Evolutionary conservation across 768 basidiomycete species (phyloP).

Genomic region (Podaxis sp.): DNA sequence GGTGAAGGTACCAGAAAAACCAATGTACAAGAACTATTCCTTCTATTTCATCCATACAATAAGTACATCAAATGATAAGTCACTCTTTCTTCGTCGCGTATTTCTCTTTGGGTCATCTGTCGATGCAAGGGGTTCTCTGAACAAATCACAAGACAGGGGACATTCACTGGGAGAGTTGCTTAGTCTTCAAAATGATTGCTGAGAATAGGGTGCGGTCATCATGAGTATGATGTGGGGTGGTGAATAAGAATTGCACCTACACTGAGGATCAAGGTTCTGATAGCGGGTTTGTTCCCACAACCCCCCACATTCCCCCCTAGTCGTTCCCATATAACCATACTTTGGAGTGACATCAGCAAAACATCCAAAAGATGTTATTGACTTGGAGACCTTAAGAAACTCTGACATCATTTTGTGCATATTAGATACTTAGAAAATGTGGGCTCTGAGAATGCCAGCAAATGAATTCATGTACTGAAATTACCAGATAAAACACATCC

Average conservation of each 20-base stretch:
- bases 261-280: conserved; percentile 78
- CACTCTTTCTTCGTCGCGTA: not conserved
- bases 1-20: not conserved
- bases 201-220: conserved; percentile 20
- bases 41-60: not conserved
- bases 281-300: conserved; percentile 82
- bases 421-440: too few species aligned
- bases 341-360: conserved; percentile 53
- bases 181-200: conserved; percentile 53
- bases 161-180: conserved; percentile 39
- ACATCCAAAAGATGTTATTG: too few species aligned
- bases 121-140: not conserved
- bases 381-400: too few species aligned
- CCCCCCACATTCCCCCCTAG: conserved; percentile 68
- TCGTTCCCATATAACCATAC: conserved; percentile 79
- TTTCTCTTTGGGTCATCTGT: not conserved
- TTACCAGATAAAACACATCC: too few species aligned
- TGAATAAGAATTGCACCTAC: conserved; percentile 37
- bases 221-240: conserved; percentile 14
- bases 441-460: too few species aligned
- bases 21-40: not conserved
- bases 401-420: too few species aligned
- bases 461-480: too few species aligned
- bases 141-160: not conserved
- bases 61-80: not conserved